Percentiles rank a stretch among this genome's conserved stretches.
Evolutionary conservation across 2,329 filamentous ascomycete genomes (phyloP).

Genomic region (Paecilomyces niveus): DNA sequence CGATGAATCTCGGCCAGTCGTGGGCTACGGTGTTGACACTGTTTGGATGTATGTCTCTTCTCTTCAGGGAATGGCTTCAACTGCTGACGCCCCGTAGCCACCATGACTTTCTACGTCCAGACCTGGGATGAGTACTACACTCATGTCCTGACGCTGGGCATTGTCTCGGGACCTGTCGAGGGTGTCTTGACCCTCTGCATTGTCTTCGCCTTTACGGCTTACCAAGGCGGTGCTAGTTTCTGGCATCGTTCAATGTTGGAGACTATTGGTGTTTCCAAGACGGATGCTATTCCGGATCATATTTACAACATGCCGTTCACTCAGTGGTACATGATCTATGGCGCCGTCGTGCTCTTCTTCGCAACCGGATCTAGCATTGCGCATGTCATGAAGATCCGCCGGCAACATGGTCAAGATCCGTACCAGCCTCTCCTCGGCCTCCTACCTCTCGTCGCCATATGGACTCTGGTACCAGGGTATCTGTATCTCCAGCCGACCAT

Average conservation of each 20-base stretch:
- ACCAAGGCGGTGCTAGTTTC: constrained; percentile 80
- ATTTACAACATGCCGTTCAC: constrained; percentile 80
- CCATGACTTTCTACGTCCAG: constrained; percentile 96
- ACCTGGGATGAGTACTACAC: constrained; percentile 99
- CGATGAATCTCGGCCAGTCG: constrained; percentile 86
- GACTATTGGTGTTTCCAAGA: constrained; percentile 60
- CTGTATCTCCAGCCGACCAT: constrained; percentile 79
- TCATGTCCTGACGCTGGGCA: constrained; percentile 83
- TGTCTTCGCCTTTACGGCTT: constrained; percentile 77
- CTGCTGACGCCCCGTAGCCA: constrained; percentile 43
- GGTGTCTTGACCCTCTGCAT: constrained; percentile 77
- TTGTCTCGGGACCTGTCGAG: constrained; percentile 92
- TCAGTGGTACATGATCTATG: constrained; percentile 88
- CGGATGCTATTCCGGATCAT: constrained; percentile 57
- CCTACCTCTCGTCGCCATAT: constrained; percentile 69
- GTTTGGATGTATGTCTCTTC: constrained; percentile 62
- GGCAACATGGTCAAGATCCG: constrained; percentile 62
- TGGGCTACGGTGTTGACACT: constrained; percentile 81
- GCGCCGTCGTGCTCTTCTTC: constrained; percentile 69
- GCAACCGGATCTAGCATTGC: constrained; percentile 68
- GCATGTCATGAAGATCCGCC: constrained; percentile 79
- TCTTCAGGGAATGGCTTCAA: background rate
- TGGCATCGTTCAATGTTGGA: constrained; percentile 80
- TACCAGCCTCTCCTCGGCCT: constrained; percentile 68
- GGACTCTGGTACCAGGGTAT: constrained; percentile 70